These are phyloP conservation scores for Syzygium malaccense DNA, from an alignment of 441 rosid species.

Conservation along the genomic window DNA sequence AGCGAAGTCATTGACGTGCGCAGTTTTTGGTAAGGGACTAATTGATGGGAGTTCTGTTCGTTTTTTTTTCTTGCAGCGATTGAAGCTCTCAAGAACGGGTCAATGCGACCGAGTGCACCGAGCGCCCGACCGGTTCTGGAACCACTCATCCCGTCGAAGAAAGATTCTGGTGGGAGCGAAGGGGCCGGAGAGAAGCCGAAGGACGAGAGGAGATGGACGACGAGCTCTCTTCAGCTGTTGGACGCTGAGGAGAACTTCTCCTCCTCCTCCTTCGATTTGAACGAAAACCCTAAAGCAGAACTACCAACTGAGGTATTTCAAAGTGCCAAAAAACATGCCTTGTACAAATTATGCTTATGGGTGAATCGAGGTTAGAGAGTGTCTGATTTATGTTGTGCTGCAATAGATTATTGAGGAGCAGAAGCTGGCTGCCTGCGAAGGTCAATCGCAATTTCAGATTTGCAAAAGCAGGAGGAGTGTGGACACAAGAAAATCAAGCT, in stretches of 20 bases:
- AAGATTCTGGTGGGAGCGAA: neutral
- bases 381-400: neutral
- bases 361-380: neutral
- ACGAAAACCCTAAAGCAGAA: neutral
- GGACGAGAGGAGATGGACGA: neutral
- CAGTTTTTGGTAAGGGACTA: rapidly evolving
- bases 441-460: neutral
- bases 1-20: neutral
- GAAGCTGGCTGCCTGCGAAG: neutral
- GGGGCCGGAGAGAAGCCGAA: neutral
- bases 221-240: neutral
- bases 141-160: neutral
- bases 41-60: neutral
- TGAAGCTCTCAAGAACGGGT: neutral
- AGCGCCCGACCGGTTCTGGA: neutral
- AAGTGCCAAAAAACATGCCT: neutral
- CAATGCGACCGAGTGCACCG: neutral
- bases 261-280: neutral
- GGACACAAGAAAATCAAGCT: neutral
- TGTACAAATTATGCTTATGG: neutral
- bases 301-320: neutral
- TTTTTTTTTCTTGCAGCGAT: neutral
- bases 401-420: neutral
- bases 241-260: neutral
- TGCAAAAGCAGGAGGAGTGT: neutral